Evolutionary conservation across 1,284 basidiomycete species (phyloP), one percentile per base, ranked within the genome.

Genomic region (Tilletia indica): DNA sequence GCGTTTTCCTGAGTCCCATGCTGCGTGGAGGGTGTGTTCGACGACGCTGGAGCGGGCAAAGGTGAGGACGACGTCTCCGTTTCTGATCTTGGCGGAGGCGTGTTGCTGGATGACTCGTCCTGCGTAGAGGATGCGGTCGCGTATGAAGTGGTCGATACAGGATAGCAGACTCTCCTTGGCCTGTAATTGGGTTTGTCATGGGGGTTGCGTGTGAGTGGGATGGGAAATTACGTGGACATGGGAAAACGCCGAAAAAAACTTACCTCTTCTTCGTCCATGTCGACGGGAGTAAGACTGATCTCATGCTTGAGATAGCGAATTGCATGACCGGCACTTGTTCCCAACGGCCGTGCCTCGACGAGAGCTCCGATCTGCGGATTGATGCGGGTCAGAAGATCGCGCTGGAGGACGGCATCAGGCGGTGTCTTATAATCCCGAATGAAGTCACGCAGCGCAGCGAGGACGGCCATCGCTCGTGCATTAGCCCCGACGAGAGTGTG

Each of bases 31-130:
- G 5, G 94, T 91, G 74, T 92, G 92, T 84, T 99, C 94, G 2
- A 99, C 94, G 0, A 98, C 90, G 0, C 94, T 97, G 21, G 94
- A 93, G 91, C 93, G 89, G 12, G 94, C 94, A 85, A 93, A 99
- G 9, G 94, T 96, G 64, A 99, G 87, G 72, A 99, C 90, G 21
- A 93, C 91, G 85, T 97, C 93, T 8, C 93, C 94, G 74, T 97
- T 90, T 78, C 92, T 92, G 83, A 99, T 97, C 87, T 98, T 99
- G 68, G 90, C 89, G 0, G 94, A 93, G 68, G 92, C 89, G 68
- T 80, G 79, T 74, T 92, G 90, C 80, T 93, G 90, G 72, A 99
- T 99, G 72, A 98, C 93, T 83, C 94, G 90, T 84, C 92, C 95
- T 5, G 97, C 97, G 67, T 93, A 89, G 71, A 93, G 90, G 79